These are phyloP conservation scores for Sporothrix schenckii DNA, from an alignment of 2,329 filamentous ascomycete species.

Conservation along the genomic window DNA sequence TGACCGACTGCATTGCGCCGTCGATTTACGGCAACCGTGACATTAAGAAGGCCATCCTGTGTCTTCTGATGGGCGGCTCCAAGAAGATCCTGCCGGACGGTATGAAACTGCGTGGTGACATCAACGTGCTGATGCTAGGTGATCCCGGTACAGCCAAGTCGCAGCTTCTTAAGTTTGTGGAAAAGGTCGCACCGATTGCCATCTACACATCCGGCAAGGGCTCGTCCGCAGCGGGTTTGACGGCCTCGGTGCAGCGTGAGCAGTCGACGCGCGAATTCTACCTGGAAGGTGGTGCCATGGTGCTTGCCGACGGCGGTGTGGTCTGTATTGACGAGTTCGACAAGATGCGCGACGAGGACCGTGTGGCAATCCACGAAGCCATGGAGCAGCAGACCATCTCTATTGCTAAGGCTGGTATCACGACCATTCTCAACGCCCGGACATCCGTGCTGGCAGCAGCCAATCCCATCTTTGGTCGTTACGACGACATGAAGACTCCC, in stretches of 20 bases:
- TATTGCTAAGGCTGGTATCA: constrained; percentile 97
- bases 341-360: constrained; percentile 98
- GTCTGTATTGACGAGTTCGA: constrained; percentile 99
- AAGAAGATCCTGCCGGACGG: constrained; percentile 98
- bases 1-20: constrained; percentile 90
- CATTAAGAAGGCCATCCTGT: constrained; percentile 97
- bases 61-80: constrained; percentile 87
- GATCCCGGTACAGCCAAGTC: constrained; percentile 98
- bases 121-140: constrained; percentile 94
- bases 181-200: constrained; percentile 92
- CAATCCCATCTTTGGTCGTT: constrained; percentile 96
- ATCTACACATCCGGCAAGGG: constrained; percentile 99
- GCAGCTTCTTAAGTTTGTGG: constrained; percentile 94
- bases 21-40: constrained; percentile 96
- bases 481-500: constrained; percentile 96
- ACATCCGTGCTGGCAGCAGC: constrained; percentile 95
- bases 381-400: constrained; percentile 99
- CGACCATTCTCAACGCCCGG: constrained; percentile 92
- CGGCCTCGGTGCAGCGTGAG: constrained; percentile 93
- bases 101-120: constrained; percentile 96
- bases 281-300: constrained; percentile 97
- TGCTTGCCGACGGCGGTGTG: constrained; percentile 92
- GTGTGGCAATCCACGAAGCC: constrained; percentile 97
- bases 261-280: constrained; percentile 94
- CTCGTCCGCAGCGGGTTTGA: constrained; percentile 95